Evolutionary conservation across 169 alveolate genomes (phyloP), one percentile per base, ranked within the genome.

Genomic region (Plasmodium ovale): DNA sequence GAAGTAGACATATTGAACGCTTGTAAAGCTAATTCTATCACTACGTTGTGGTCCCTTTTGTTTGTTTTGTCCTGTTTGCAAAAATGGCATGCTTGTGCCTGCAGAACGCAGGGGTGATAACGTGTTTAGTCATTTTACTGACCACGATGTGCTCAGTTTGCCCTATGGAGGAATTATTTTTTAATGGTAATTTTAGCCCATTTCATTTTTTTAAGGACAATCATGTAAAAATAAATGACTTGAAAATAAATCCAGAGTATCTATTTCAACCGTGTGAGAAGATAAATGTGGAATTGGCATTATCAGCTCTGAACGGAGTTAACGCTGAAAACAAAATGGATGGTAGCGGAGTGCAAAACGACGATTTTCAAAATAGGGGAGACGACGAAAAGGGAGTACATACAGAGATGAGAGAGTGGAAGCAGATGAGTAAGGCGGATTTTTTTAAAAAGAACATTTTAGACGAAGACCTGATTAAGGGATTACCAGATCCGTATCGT

Each of bases 221-320:
- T 35, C 89, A 79, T 51, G 71, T 65, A 3, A 64, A 25, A 42
- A 37, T 79, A 67, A 53, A 27, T 42, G 89, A 79, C 7, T 53
- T 79, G 44, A 79, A 79, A 25, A 79, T 79, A 51, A 67, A 29
- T 39, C 6, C 12, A 10, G 60, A 35, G 2, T 79, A 79, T 70
- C 31, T 79, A 54, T 79, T 51, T 53, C 44, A 79, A 51, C 49
- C 33, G 9, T 42, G 71, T 0, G 49, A 27, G 3, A 56, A 42
- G 31, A 23, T 79, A 54, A 70, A 79, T 79, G 51, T 79, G 16
- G 72, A 79, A 16, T 64, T 79, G 33, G 89, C 89, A n/a, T 44
- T 79, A 54, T 79, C 89, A 27, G 89, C 89, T 23, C 44, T 79
- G 27, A 79, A 79, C 10, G 89, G 89, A 27, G 19, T 62, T 49